Evolutionary conservation across 345 rosid species (phyloP).

Genomic region (Populus euphratica): DNA sequence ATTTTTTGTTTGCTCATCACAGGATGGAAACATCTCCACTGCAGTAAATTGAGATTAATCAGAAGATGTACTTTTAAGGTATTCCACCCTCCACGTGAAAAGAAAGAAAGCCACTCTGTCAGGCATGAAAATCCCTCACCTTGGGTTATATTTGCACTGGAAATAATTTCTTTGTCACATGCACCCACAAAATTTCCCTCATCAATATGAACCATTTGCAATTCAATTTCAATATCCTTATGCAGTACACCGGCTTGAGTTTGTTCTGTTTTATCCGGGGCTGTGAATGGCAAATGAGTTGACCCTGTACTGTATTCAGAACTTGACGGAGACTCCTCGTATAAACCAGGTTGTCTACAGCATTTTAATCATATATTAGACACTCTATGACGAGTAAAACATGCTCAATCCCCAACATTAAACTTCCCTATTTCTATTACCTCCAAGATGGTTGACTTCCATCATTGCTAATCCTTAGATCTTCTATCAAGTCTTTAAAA

Average conservation of each 20-base stretch:
- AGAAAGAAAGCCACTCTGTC: constrained; percentile 2
- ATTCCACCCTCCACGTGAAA: neutral
- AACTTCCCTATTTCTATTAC: constrained; percentile 30
- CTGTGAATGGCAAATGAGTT: constrained; percentile 38
- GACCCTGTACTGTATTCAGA: constrained; percentile 91
- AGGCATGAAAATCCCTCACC: constrained; percentile 32
- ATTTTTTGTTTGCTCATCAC: constrained; percentile 37
- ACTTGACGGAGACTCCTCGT: constrained; percentile 79
- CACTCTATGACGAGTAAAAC: constrained; percentile 14
- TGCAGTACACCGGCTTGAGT: constrained; percentile 34
- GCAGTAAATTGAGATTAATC: constrained; percentile 21
- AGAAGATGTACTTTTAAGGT: neutral
- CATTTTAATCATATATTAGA: constrained; percentile 18
- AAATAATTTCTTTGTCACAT: constrained; percentile 39
- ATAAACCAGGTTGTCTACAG: constrained; percentile 71
- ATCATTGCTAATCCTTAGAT: constrained; percentile 50
- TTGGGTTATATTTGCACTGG: constrained; percentile 38
- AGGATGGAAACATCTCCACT: constrained; percentile 42
- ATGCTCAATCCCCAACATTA: constrained; percentile 2
- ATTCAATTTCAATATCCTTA: constrained; percentile 31
- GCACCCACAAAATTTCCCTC: constrained; percentile 25
- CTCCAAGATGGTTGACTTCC: constrained; percentile 75
- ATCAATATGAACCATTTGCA: constrained; percentile 24
- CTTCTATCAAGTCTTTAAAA: constrained; percentile 66
- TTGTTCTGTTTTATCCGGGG: constrained; percentile 46